phyloP scores from a whole-genome alignment of 805 yeast genomes.

The Candida suzukii region DNA sequence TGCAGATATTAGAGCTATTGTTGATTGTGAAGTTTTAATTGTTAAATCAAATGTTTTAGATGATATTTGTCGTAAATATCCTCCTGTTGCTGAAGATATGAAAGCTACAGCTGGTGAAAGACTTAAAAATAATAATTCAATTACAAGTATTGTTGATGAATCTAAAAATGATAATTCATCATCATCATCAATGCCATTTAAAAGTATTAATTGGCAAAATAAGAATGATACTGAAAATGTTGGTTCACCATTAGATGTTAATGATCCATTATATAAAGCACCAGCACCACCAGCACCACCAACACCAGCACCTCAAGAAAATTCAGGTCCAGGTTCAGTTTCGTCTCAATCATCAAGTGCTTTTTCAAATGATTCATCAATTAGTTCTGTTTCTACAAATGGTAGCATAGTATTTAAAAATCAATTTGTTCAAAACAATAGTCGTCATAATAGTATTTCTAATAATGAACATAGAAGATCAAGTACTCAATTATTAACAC shows the following conservation, averaged over 20 bases:
- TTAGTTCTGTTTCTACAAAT: neutral
- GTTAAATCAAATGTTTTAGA: slow-evolving; percentile 50
- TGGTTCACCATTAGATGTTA: slow-evolving; percentile 2
- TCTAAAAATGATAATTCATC: neutral
- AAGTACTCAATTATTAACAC: neutral
- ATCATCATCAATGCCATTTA: slow-evolving; percentile 4
- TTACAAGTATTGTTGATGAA: slow-evolving; percentile 13
- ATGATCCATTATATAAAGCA: slow-evolving; percentile 5
- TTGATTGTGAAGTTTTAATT: slow-evolving; percentile 53
- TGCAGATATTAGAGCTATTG: slow-evolving; percentile 59
- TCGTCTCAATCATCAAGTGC: neutral
- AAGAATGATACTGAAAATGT: neutral
- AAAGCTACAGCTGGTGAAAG: slow-evolving; percentile 53
- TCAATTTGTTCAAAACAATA: neutral
- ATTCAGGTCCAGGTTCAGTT: neutral
- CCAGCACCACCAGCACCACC: neutral
- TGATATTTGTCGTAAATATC: slow-evolving; percentile 49
- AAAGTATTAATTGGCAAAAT: slow-evolving; percentile 11
- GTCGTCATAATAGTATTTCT: too few relatives aligned
- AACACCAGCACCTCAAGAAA: too few relatives aligned
- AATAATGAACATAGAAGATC: too few relatives aligned
- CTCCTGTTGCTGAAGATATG: slow-evolving; percentile 52
- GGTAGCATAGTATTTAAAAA: neutral
- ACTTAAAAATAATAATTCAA: slow-evolving; percentile 21
- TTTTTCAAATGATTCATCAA: neutral